A percentile compares a stretch with the other conserved stretches of the same genome.
Conservation (phyloP, 2,329 filamentous ascomycete species). For the Pseudocercospora macadamiae region DNA sequence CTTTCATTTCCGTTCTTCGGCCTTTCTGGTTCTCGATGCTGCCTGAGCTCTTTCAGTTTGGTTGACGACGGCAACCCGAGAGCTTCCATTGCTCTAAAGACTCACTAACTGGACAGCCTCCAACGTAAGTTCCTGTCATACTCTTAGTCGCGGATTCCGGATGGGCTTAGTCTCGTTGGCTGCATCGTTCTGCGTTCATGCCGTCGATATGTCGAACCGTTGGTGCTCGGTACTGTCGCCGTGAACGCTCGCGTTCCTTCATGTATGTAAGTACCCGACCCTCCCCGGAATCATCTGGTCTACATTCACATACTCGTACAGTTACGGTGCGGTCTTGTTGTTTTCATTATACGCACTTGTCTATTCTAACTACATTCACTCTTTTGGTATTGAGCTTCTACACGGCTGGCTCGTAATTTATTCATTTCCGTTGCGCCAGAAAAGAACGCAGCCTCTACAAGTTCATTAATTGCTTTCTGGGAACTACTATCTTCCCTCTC, state of each 20-base stretch:
- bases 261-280: neutral
- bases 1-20: neutral
- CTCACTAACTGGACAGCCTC: neutral
- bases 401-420: neutral
- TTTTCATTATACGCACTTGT: too few species aligned
- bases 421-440: neutral
- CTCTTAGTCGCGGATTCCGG: neutral
- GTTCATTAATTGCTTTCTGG: too few species aligned
- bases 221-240: neutral
- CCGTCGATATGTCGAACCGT: neutral
- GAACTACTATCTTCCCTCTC: neutral
- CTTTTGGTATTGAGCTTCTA: neutral
- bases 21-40: neutral
- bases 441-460: too few species aligned
- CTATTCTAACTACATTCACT: slow-evolving; percentile 4
- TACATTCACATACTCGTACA: neutral
- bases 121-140: neutral
- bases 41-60: neutral
- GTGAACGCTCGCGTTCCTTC: neutral
- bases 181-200: neutral
- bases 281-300: neutral
- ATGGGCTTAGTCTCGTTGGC: neutral
- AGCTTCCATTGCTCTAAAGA: too few species aligned
- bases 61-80: neutral
- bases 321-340: too few species aligned